Conservation (phyloP, 805 yeast species). For the Brettanomyces nanus region DNA sequence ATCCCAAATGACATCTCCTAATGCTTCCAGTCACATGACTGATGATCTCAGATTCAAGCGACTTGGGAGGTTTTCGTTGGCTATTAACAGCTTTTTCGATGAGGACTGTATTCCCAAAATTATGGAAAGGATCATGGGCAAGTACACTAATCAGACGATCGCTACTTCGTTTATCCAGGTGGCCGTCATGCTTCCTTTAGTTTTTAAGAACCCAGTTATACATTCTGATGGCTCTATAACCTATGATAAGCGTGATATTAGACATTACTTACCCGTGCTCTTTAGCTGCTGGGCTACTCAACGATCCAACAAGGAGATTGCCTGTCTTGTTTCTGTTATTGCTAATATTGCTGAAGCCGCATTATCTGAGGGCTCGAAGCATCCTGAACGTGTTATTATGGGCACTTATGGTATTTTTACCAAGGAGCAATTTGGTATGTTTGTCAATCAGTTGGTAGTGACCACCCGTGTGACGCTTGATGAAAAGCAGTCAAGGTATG, state of each 20-base stretch:
- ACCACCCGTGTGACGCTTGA: constrained; percentile 19
- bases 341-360: constrained; percentile 51
- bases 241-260: constrained; percentile 23
- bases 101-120: constrained; percentile 39
- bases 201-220: constrained; percentile 22
- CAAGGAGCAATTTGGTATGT: constrained; percentile 48
- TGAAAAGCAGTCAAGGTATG: constrained; percentile 19
- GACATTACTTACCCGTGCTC: constrained; percentile 52
- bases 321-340: constrained; percentile 52
- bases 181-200: constrained; percentile 44
- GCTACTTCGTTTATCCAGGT: constrained; percentile 43
- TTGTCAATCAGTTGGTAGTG: constrained; percentile 45
- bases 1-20: constrained; percentile 36
- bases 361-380: constrained; percentile 26
- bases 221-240: constrained; percentile 9
- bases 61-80: constrained; percentile 43
- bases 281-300: constrained; percentile 67
- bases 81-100: constrained; percentile 48
- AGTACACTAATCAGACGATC: constrained; percentile 47
- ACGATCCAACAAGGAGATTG: constrained; percentile 44
- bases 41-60: constrained; percentile 43
- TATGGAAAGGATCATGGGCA: constrained; percentile 42
- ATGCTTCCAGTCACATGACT: constrained; percentile 37
- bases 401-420: constrained; percentile 58
- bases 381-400: constrained; percentile 26